These are phyloP conservation scores for Leccinum griseonigrum DNA, from an alignment of 1,284 basidiomycete genomes.

Conservation along the genomic window DNA sequence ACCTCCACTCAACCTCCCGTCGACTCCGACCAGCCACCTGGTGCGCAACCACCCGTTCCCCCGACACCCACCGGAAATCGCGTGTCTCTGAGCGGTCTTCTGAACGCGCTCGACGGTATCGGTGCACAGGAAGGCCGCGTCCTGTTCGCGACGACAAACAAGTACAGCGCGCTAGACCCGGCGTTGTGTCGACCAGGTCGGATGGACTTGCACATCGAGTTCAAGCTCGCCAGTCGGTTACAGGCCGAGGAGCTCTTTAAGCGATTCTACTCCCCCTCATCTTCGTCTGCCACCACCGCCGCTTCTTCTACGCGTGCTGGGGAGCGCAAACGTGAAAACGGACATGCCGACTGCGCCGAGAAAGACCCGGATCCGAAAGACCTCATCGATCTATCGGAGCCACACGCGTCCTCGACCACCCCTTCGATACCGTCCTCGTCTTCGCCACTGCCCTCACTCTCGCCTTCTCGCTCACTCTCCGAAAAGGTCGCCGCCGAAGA, in stretches of 20 bases:
- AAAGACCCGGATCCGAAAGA: not conserved
- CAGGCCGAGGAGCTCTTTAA: conserved; percentile 64
- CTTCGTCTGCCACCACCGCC: not conserved
- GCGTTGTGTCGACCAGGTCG: conserved; percentile 76
- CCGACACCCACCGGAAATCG: conserved; percentile 31
- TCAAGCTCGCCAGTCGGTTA: conserved; percentile 63
- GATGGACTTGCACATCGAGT: conserved; percentile 77
- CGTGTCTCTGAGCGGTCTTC: conserved; percentile 63
- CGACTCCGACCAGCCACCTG: not conserved
- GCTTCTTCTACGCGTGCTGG: not conserved
- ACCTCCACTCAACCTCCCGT: not conserved
- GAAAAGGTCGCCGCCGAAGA: conserved; percentile 20
- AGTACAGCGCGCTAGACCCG: conserved; percentile 62
- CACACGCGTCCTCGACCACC: not conserved
- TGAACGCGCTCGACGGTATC: conserved; percentile 75
- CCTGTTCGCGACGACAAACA: conserved; percentile 76
- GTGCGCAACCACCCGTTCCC: not conserved
- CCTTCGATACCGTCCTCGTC: not conserved
- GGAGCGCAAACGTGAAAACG: conserved; percentile 1
- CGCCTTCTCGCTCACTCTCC: not conserved
- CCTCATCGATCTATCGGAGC: conserved; percentile 22
- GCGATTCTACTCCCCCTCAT: conserved; percentile 58
- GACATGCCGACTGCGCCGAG: not conserved
- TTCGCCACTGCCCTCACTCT: not conserved
- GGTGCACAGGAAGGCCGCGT: conserved; percentile 75